phyloP scores from a whole-genome alignment of 306 rosid genomes.

The Chamaecrista fasciculata region DNA sequence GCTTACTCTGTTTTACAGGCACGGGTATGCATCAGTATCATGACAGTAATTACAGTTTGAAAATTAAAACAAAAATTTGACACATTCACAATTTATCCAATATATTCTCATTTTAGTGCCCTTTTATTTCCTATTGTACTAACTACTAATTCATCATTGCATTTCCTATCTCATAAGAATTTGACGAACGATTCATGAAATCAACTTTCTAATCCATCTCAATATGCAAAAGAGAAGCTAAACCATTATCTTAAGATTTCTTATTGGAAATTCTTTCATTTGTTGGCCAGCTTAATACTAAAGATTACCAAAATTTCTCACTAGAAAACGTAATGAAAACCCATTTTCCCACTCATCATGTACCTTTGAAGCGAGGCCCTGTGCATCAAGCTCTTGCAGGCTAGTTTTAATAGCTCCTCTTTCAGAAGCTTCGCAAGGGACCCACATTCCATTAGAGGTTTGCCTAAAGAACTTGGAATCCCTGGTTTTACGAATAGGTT shows the following conservation, averaged over 20 bases:
- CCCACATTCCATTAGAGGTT: constrained; percentile 53
- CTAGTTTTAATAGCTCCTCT: constrained; percentile 46
- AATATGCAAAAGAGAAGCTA: not conserved
- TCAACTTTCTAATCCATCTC: not conserved
- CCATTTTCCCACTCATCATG: not conserved
- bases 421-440: constrained; percentile 69
- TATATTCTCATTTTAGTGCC: not conserved
- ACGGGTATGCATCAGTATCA: no score
- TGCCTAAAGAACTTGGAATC: constrained; percentile 66
- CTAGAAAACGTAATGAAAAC: not conserved
- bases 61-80: no score
- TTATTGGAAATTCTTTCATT: not conserved
- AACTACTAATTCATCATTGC: not conserved
- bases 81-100: no score
- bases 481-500: constrained; percentile 79
- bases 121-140: not conserved
- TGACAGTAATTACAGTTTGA: no score
- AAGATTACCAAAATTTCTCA: not conserved
- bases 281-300: not conserved
- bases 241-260: not conserved
- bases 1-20: no score
- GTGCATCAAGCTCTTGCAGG: constrained; percentile 61
- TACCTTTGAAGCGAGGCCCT: constrained; percentile 71
- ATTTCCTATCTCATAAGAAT: not conserved
- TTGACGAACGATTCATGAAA: not conserved